Evolutionary conservation across 306 rosid species (phyloP).

Genomic region (Glycine soja): DNA sequence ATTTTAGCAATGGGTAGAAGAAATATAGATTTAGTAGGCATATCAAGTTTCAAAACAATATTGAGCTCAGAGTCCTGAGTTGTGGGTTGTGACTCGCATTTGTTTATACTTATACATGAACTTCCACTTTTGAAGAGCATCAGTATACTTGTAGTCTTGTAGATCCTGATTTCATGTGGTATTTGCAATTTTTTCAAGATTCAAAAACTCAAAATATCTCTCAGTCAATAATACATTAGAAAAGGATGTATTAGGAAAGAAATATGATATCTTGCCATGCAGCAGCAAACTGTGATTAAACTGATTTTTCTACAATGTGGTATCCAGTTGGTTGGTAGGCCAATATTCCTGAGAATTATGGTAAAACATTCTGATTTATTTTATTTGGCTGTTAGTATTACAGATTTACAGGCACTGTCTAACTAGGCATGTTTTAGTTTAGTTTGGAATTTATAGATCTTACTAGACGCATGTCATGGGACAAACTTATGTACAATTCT

Average conservation of each 20-base stretch:
- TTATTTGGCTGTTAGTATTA: constrained; percentile 21
- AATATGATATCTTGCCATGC: neutral
- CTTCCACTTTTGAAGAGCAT: constrained; percentile 30
- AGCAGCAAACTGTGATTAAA: constrained; percentile 17
- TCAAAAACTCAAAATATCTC: constrained; percentile 8
- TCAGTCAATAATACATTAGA: neutral
- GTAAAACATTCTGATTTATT: constrained; percentile 14
- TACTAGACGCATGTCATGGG: constrained; percentile 14
- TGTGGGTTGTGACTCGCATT: neutral
- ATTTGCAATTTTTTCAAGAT: neutral
- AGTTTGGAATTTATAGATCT: constrained; percentile 37
- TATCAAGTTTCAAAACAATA: neutral
- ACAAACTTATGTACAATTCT: constrained; percentile 17
- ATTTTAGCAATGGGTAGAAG: constrained; percentile 5
- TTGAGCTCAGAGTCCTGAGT: constrained; percentile 4
- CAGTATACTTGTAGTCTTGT: constrained; percentile 1
- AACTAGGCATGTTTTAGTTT: neutral
- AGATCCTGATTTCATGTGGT: neutral
- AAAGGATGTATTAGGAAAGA: constrained; percentile 11
- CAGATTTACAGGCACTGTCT: neutral
- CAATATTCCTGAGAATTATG: neutral
- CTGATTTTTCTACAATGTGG: neutral
- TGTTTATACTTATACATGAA: neutral
- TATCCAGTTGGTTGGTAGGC: constrained; percentile 35
- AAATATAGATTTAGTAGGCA: constrained; percentile 25